Conservation (phyloP, 768 basidiomycete genomes). For the Boletellus emodensis region DNA sequence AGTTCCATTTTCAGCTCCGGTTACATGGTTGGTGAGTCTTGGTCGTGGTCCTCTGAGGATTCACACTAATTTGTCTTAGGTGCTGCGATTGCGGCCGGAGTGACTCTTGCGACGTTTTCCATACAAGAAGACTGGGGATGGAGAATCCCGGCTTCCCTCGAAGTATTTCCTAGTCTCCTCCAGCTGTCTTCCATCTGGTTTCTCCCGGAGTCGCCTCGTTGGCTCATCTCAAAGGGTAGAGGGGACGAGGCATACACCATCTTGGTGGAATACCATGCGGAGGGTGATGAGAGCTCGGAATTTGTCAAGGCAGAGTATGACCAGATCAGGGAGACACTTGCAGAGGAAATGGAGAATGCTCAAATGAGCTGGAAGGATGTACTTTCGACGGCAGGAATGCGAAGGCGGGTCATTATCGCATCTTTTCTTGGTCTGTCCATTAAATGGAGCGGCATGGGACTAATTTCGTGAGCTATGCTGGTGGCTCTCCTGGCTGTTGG, state of each 20-base stretch:
- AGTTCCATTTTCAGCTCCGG: background rate
- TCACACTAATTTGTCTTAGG: slow-evolving; percentile 3
- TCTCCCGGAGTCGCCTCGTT: slow-evolving; percentile 62
- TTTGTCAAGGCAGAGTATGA: slow-evolving; percentile 56
- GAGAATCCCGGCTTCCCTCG: slow-evolving; percentile 58
- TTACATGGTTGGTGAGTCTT: slow-evolving; percentile 4
- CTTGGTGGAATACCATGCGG: slow-evolving; percentile 56
- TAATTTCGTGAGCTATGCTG: slow-evolving; percentile 5
- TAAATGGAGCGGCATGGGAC: slow-evolving; percentile 9
- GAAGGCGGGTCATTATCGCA: slow-evolving; percentile 12
- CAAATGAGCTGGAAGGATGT: background rate
- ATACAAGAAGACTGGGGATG: slow-evolving; percentile 59
- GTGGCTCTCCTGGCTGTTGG: too few species aligned
- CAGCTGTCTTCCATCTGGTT: slow-evolving; percentile 55
- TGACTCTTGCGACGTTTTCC: slow-evolving; percentile 59
- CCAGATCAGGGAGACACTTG: slow-evolving; percentile 54
- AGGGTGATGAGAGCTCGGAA: slow-evolving; percentile 46
- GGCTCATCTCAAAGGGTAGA: slow-evolving; percentile 57
- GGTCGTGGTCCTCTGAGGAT: too few species aligned
- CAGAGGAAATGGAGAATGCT: slow-evolving; percentile 17
- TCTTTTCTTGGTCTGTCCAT: slow-evolving; percentile 5
- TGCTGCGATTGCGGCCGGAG: slow-evolving; percentile 39
- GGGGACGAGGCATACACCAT: slow-evolving; percentile 43
- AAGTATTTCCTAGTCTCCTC: slow-evolving; percentile 47
- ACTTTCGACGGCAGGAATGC: slow-evolving; percentile 10